Evolutionary conservation across 495 filamentous ascomycete species (phyloP).

Genomic region (Coniosporium apollinis): DNA sequence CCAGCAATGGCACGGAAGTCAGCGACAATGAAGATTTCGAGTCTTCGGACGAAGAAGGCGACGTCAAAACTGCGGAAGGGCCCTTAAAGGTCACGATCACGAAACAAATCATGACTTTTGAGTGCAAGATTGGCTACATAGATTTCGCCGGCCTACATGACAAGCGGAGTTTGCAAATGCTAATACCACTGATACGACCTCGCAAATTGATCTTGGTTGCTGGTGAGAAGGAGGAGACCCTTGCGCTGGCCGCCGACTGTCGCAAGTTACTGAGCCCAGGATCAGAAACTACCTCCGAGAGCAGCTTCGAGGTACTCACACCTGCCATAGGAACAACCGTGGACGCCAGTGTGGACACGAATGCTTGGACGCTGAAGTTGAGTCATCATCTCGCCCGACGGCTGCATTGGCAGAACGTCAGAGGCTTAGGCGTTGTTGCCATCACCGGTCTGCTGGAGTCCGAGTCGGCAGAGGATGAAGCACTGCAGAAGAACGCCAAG

Average conservation of each 20-base stretch:
- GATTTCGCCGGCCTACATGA: conserved; percentile 90
- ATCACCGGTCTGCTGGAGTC: conserved; percentile 47
- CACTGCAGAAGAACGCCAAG: conserved; percentile 26
- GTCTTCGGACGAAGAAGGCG: conserved; percentile 36
- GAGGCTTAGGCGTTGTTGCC: conserved; percentile 74
- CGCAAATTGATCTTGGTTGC: conserved; percentile 82
- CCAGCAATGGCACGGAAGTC: conserved; percentile 29
- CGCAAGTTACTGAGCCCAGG: conserved; percentile 49
- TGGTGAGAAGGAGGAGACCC: conserved; percentile 62
- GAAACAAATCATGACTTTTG: conserved; percentile 41
- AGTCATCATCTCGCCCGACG: conserved; percentile 64
- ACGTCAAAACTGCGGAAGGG: conserved; percentile 34
- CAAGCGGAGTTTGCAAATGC: conserved; percentile 78
- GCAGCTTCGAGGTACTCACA: conserved; percentile 53
- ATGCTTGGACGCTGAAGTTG: conserved; percentile 89
- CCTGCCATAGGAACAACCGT: conserved; percentile 52
- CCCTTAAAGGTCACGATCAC: conserved; percentile 58
- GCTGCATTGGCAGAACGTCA: conserved; percentile 87
- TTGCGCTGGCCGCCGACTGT: conserved; percentile 61
- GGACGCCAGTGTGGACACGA: conserved; percentile 91
- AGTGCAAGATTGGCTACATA: conserved; percentile 64
- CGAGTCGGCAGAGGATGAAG: conserved; percentile 11
- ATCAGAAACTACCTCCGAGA: conserved; percentile 25
- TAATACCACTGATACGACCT: conserved; percentile 86
- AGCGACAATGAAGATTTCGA: conserved; percentile 34